Conservation (phyloP, 768 basidiomycete genomes). For the Lactifluus hygrophoroides region DNA sequence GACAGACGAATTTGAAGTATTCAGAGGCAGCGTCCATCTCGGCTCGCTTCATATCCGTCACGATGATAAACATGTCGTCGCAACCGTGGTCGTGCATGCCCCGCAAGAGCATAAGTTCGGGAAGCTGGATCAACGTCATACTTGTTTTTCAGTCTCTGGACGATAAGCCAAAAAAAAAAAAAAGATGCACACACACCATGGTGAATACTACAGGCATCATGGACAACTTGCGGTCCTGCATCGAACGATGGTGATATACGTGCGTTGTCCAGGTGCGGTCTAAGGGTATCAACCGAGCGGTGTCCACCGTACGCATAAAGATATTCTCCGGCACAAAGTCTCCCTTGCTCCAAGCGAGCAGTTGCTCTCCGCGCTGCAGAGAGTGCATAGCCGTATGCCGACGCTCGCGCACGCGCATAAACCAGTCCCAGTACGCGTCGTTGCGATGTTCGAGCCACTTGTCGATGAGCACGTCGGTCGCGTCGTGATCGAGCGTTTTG, state of each 20-base stretch:
- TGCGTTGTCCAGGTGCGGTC: constrained; percentile 79
- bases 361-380: constrained; percentile 32
- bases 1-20: constrained; percentile 69
- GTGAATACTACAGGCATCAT: constrained; percentile 80
- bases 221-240: constrained; percentile 60
- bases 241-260: constrained; percentile 69
- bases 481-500: constrained; percentile 68
- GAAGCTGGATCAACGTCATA: constrained; percentile 53
- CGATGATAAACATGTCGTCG: constrained; percentile 71
- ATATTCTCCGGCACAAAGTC: constrained; percentile 73
- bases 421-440: constrained; percentile 73
- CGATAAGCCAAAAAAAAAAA: too few species aligned
- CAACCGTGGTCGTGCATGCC: constrained; percentile 77
- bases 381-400: constrained; percentile 46
- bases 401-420: constrained; percentile 57
- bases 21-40: constrained; percentile 78
- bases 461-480: constrained; percentile 72
- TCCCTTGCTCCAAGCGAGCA: constrained; percentile 51
- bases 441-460: constrained; percentile 76
- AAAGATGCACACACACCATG: constrained; percentile 43
- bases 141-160: neutral
- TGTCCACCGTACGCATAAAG: constrained; percentile 72
- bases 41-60: constrained; percentile 68
- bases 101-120: constrained; percentile 69
- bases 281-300: constrained; percentile 67